Conservation (phyloP, 2,329 filamentous ascomycete genomes). For the Penicillium sp. region DNA sequence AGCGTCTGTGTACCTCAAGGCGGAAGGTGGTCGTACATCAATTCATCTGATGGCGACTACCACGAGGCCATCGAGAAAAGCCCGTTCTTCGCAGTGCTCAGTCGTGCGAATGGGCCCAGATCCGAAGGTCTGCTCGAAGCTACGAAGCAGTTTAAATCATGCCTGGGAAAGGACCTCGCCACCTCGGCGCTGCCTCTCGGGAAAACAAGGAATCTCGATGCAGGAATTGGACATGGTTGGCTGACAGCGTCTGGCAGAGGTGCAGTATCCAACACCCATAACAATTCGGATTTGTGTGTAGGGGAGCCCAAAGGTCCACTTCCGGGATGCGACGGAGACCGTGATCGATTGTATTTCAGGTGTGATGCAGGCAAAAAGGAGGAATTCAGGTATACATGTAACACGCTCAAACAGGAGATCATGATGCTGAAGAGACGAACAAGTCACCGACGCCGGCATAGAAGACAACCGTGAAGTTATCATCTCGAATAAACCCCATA, state of each 20-base stretch:
- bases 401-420: no score
- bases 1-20: conserved; percentile 11
- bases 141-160: no score
- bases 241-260: conserved; percentile 6
- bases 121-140: no score
- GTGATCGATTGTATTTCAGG: no score
- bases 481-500: conserved; percentile 10
- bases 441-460: no score
- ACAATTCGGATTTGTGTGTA: neutral
- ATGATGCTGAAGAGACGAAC: no score
- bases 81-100: no score
- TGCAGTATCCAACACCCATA: neutral
- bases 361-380: no score
- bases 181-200: conserved; percentile 10
- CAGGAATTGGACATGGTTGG: conserved; percentile 9
- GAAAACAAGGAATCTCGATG: conserved; percentile 13
- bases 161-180: no score
- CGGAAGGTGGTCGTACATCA: conserved; percentile 10
- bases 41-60: neutral
- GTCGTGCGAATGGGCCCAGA: neutral
- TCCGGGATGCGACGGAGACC: neutral
- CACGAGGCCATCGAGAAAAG: neutral
- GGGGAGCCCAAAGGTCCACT: neutral
- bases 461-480: no score
- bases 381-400: no score